Percentiles rank a stretch among this genome's conserved stretches.
Evolutionary conservation across 129 eudicot species (phyloP).

Genomic region (Pseudognaphalium luteoalbum): DNA sequence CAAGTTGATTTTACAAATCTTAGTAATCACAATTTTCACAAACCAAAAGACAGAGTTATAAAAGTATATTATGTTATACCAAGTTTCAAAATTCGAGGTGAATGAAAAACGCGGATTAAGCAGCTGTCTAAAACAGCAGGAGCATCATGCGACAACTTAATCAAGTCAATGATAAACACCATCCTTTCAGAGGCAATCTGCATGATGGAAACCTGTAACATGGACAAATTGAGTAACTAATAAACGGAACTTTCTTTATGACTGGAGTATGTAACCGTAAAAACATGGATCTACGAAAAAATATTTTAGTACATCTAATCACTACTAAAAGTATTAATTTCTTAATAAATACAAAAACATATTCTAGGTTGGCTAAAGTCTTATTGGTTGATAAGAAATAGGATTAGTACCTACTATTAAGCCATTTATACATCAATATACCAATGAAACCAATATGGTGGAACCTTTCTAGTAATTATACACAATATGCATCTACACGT

Average conservation of each 20-base stretch:
- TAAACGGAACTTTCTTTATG: neutral
- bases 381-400: neutral
- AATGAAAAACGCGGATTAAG: constrained; percentile 70
- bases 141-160: constrained; percentile 64
- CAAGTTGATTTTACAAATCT: neutral
- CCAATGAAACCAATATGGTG: neutral
- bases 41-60: constrained; percentile 1
- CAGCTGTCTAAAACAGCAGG: constrained; percentile 78
- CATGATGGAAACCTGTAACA: constrained; percentile 90
- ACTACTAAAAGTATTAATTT: neutral
- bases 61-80: constrained; percentile 48
- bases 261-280: neutral
- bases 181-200: constrained; percentile 87
- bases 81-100: constrained; percentile 84
- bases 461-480: neutral
- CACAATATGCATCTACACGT: neutral
- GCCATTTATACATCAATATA: neutral
- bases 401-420: neutral
- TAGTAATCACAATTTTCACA: neutral
- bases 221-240: constrained; percentile 12
- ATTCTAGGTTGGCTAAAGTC: neutral
- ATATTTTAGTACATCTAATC: neutral
- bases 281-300: neutral
- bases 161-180: constrained; percentile 84
- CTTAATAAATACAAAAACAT: neutral